These are phyloP conservation scores for Acanthochlamys bracteata DNA, from an alignment of 106 monocot species.

Conservation along the genomic window DNA sequence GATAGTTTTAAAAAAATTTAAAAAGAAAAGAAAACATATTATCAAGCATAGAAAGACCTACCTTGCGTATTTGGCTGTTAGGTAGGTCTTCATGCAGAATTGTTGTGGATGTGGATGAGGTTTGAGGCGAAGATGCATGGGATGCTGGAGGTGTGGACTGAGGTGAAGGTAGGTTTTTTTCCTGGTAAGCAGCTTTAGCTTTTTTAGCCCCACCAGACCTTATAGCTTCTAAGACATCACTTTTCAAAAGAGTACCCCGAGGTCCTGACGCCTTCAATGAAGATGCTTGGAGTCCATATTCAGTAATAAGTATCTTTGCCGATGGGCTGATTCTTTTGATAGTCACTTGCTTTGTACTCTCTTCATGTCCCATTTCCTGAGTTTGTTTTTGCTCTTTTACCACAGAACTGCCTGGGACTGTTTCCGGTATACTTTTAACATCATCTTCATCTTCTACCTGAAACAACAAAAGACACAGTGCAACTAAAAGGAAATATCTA, in stretches of 20 bases:
- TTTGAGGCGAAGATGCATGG: constrained; percentile 15
- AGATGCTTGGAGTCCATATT: constrained; percentile 66
- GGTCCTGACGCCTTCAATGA: constrained; percentile 82
- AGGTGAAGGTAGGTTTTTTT: constrained; percentile 19
- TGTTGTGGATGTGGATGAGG: not conserved
- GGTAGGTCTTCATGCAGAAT: constrained; percentile 66
- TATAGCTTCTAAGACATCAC: constrained; percentile 71
- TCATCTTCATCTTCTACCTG: constrained; percentile 91
- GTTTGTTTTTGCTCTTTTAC: constrained; percentile 34
- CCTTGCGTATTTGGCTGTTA: constrained; percentile 90
- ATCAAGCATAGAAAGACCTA: constrained; percentile 9
- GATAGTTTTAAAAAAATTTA: no score
- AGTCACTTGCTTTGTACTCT: constrained; percentile 10
- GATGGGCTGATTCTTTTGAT: constrained; percentile 83
- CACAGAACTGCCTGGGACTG: constrained; percentile 27
- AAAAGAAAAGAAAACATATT: no score
- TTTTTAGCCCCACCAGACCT: constrained; percentile 36
- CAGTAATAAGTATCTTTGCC: constrained; percentile 78
- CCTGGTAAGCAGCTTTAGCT: constrained; percentile 17
- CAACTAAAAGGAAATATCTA: no score
- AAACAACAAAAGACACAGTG: not conserved
- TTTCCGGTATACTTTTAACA: constrained; percentile 61
- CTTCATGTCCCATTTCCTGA: constrained; percentile 20
- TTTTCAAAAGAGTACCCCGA: constrained; percentile 82
- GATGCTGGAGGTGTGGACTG: constrained; percentile 11